Conservation (phyloP, 176 grass and related monocot genomes). For the Cymbopogon citratus region DNA sequence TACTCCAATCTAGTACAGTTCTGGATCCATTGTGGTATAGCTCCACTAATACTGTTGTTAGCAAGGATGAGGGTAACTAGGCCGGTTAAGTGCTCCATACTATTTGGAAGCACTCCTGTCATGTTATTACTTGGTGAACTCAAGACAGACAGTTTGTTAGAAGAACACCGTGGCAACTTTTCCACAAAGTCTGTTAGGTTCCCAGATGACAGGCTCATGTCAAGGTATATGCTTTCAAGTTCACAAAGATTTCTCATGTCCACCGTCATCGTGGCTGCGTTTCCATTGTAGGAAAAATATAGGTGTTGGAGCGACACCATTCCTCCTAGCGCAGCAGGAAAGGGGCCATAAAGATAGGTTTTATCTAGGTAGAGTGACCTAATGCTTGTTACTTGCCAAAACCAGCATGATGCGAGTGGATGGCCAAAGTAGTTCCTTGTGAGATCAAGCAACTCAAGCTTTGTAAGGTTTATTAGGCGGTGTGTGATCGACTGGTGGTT, state of each 20-base stretch:
- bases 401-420: constrained; percentile 16
- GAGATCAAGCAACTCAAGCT: constrained; percentile 13
- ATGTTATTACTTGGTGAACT: background rate
- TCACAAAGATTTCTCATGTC: background rate
- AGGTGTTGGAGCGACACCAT: background rate
- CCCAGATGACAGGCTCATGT: background rate
- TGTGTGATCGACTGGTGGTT: background rate
- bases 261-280: background rate
- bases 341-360: background rate
- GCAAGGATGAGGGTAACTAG: background rate
- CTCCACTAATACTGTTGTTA: constrained; percentile 31
- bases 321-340: constrained; percentile 1
- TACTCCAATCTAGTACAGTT: background rate
- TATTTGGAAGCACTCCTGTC: background rate
- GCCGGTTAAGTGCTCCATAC: background rate
- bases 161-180: background rate
- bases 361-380: background rate
- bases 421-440: background rate
- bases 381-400: constrained; percentile 29
- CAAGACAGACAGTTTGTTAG: background rate
- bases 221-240: background rate
- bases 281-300: background rate
- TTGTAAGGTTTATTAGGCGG: background rate
- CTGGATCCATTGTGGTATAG: background rate
- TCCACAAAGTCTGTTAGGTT: constrained; percentile 15